Base-by-base conservation (phyloP, 805 yeast genomes). In the Candida silvicultrix region DNA sequence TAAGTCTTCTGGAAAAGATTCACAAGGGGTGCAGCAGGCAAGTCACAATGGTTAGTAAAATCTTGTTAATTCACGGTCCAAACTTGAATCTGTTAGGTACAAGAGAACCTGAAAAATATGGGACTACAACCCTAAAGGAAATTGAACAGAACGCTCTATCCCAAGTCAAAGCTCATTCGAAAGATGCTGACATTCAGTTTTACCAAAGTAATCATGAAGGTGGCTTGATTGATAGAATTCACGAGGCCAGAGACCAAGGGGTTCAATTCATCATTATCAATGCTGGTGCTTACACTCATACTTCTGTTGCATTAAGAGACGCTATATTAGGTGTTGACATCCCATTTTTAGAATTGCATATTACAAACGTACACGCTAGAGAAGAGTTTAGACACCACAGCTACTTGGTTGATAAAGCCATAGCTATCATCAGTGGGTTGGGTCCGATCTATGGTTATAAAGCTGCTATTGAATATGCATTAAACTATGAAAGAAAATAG, bases 231-330 rank as follows among this genome's bases (percentile, higher is more conserved):
- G 78, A 74, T 50, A 56, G 75, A 38, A 73, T 74, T 38, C 79
- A 74, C 50, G 63, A 69, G 51, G 77, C 78, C 10, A 68, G 65
- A 51, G 48, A 48, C 18, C 52, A 58, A 32, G 58, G 56, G 19
- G 51, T 58, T 7, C 70, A 74, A 35, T 74, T 73, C 52, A 70
- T 74, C 39, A 65, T 74, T 35, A 73, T 74, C 42, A 74, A 74
- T 51, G 78, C 78, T 12, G 78, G 78, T 41, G 79, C 79, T 10
- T 74, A 71, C 53, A 74, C 78, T 2, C 79, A 74, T 49, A 74
- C 78, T 1, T 71, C 77, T 1, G 70, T 74, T 20, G 79, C 74
- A 1, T 64, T 74, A 12, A 67, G 79, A 47, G 79, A 74, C 54
- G 79, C 79, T 5, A 59, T 74, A 35, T 53, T 73, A 35, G 74